phyloP scores from a whole-genome alignment of 1,139 yeast species.

The Taphrina deformans region DNA sequence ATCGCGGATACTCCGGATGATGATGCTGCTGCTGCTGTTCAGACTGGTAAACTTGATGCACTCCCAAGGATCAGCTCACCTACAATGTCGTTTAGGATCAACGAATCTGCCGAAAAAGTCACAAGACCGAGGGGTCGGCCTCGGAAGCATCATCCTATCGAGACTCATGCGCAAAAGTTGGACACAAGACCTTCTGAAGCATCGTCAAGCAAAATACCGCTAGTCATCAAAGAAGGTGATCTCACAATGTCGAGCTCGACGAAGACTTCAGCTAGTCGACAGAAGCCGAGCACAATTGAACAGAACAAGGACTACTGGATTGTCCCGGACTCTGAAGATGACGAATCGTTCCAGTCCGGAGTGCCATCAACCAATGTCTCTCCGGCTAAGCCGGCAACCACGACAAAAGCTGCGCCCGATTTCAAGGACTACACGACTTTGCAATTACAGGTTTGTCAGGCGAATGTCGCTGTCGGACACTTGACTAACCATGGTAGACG shows the following conservation, averaged over 20 bases:
- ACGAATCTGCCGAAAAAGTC: too few relatives aligned
- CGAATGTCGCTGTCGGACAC: not conserved
- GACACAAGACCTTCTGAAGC: not conserved
- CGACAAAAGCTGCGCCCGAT: conserved; percentile 5
- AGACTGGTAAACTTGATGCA: not conserved
- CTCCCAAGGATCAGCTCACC: too few relatives aligned
- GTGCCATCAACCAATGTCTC: not conserved
- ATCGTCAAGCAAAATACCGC: not conserved
- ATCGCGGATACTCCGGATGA: not conserved
- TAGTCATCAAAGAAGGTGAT: not conserved
- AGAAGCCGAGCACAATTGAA: not conserved
- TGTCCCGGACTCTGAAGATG: conserved; percentile 18
- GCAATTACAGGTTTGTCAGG: conserved; percentile 20
- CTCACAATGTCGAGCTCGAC: not conserved
- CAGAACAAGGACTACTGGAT: conserved; percentile 1
- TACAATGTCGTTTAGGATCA: too few relatives aligned
- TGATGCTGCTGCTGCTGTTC: not conserved
- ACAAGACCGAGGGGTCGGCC: not conserved
- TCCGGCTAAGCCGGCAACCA: not conserved
- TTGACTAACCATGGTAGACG: not conserved
- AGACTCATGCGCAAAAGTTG: not conserved
- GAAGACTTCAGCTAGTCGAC: not conserved
- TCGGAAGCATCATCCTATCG: not conserved
- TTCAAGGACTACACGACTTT: conserved; percentile 13
- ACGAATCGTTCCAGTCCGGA: not conserved